Evolutionary conservation across 1,284 basidiomycete species (phyloP), one percentile per base, ranked within the genome.

Genomic region (Malassezia equina): DNA sequence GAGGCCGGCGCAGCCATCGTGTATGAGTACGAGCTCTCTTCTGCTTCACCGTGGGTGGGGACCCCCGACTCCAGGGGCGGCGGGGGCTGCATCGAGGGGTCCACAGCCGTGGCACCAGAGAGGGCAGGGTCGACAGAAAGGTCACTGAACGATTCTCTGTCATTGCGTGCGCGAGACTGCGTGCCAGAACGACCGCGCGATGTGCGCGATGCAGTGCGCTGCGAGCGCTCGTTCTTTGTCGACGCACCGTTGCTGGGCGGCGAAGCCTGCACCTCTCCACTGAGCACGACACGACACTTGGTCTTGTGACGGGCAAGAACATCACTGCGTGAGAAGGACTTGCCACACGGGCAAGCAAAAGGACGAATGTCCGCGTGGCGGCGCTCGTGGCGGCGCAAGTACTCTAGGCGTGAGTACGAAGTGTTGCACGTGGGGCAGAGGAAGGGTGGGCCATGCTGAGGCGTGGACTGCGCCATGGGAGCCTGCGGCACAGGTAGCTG

Each of bases 291-390:
- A 9, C 63, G 62, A 46, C 71, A 73, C 47, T 73, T 70, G 24
- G 64, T 61, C 58, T 65, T 71, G 61, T 73, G 71, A 15, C 71
- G 65, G 17, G 66, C 66, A 4, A 73, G 58, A 0, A 73, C 71
- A 34, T 73, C 71, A 48, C 71, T 71, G 44, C 70, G 55, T 7
- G 70, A 71, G 54, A 73, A 73, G 31, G 69, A 65, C 51, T 73
- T 73, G 13, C 69, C 69, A 44, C 71, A 73, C 17, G 69, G 66
- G 52, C 71, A 73, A 17, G 71, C 62, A 41, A 73, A 73, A 0
- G 70, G 70, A 11, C 70, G 65, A 29, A 71, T 71, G 46, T 73
- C 70, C 32, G 67, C 67, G 36, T 73, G 71, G 51, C 71, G 60
- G 34, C 71, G 56, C 47, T 73, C 71, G 50, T 73, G 71, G 46